These are phyloP conservation scores for Westerdykella sp. DNA, from an alignment of 2,329 filamentous ascomycete species.

Conservation along the genomic window DNA sequence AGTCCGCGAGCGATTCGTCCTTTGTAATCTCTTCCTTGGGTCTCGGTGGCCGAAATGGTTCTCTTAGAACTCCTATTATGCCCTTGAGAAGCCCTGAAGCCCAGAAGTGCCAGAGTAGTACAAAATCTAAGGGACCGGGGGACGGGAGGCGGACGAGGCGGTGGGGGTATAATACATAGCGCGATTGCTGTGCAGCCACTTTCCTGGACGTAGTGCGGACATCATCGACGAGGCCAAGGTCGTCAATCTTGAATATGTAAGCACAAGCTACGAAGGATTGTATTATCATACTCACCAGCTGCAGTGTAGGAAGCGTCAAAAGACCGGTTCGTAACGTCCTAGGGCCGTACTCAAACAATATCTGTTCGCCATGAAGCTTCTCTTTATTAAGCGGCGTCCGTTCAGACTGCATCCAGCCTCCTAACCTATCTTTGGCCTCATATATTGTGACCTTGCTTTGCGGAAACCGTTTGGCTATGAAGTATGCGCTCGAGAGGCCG, in stretches of 20 bases:
- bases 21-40: constrained; percentile 26
- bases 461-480: constrained; percentile 63
- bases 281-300: constrained; percentile 53
- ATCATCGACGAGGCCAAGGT: constrained; percentile 52
- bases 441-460: constrained; percentile 71
- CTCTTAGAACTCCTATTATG: constrained; percentile 34
- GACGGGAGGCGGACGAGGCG: constrained; percentile 54
- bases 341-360: constrained; percentile 80
- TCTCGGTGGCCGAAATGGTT: constrained; percentile 31
- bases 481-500: constrained; percentile 55
- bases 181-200: constrained; percentile 53
- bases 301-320: constrained; percentile 61
- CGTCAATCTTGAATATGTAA: constrained; percentile 45
- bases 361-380: constrained; percentile 53
- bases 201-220: constrained; percentile 49
- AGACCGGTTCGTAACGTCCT: constrained; percentile 60
- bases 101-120: too few species aligned
- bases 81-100: constrained; percentile 52
- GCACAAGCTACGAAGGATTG: neutral
- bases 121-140: too few species aligned
- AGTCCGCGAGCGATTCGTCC: constrained; percentile 69
- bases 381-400: constrained; percentile 34
- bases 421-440: constrained; percentile 62
- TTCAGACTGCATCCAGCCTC: constrained; percentile 77
- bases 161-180: constrained; percentile 86